Base-by-base conservation (phyloP, 768 basidiomycete genomes). In the Stropharia rugosoannulata region DNA sequence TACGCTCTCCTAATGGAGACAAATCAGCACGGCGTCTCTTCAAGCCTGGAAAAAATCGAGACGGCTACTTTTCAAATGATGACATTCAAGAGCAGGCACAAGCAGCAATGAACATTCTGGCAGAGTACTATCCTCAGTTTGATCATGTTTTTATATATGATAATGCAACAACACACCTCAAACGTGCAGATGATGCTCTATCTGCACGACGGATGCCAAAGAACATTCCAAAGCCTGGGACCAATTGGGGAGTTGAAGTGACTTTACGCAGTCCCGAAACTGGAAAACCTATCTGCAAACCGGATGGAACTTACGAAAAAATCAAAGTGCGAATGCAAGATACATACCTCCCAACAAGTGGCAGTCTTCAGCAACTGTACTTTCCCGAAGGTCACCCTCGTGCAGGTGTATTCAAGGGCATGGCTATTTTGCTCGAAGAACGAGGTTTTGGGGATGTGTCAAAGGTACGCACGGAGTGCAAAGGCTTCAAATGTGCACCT, bases 351-450 rank as follows among this genome's bases (percentile, higher is more conserved):
- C n/a, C n/a, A n/a, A n/a, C 29, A 2, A 50, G 72, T 61, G 68
- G 73, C 3, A 39, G 37, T 1, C 54, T 56, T 0, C 72, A 75
- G 43, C 11, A 40, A 1, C 51, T 75, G n/a, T 75, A 75, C 55
- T 75, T 60, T 54, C 68, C 68, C 1, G 56, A 54, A 0, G 65
- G 55, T 4, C 68, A 72, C 5, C 36, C 56, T 8, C 32, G 13
- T 19, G 51, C 60, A 4, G 70, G 73, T 0, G 16, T 61, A 1
- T 78, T 76, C 64, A 78, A 78, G 59, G 77, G 75, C 6, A 79
- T 76, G 73, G 71, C 62, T 2, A 19, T 43, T 0, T 70, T 76
- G 42, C 63, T 77, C 3, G 13, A 64, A 18, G 73, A 67, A 47
- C 66, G 42, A 44, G 73, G 59, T 15, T 62, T 52, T 63, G 64